Evolutionary conservation across 2,329 filamentous ascomycete genomes (phyloP), one percentile per base, ranked within the genome.

Genomic region (Tolypocladium guangdongense): DNA sequence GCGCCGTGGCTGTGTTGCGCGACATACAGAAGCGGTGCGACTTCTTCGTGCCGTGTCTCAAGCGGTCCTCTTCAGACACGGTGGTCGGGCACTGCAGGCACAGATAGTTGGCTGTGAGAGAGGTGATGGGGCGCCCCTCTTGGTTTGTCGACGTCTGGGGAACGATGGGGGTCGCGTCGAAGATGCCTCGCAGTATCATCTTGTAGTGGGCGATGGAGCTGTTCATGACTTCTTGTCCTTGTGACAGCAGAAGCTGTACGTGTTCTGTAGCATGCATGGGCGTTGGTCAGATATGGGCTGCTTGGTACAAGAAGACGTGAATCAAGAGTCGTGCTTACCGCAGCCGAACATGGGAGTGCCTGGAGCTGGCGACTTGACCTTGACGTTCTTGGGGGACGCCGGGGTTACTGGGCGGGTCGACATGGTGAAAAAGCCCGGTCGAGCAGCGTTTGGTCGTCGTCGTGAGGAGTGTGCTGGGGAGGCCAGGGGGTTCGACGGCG

Each of bases 61-160:
- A 69, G 51, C 84, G 77, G 57, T 87, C 83, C 51, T 86, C 80
- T 57, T 83, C 80, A 14, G 79, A 80, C 55, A 86, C 78, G 24
- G 87, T 87, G 50, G 75, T 78, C 12, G 85, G 82, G 62, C 88
- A 92, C 68, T 89, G 86, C 49, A 89, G 69, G 62, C 86, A 89
- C 30, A 89, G 76, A 64, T 84, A 88, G 62, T 86, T 87, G 48
- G 83, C 78, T 16, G 83, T 85, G 54, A 87, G 68, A 7, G 79
- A 81, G 11, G 82, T 84, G 57, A 82, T 69, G 49, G 80, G 71
- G 47, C 74, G 73, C 53, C 79, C 78, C 54, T 85, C 80, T 33
- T 73, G 62, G 49, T 72, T 73, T 59, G 80, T 85, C 55, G 78
- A 82, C 7, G 82, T 88, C 67, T 87, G 86, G 30, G 79, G 77